These are phyloP conservation scores for Acanthochlamys bracteata DNA, from an alignment of 106 monocot species.

Conservation along the genomic window DNA sequence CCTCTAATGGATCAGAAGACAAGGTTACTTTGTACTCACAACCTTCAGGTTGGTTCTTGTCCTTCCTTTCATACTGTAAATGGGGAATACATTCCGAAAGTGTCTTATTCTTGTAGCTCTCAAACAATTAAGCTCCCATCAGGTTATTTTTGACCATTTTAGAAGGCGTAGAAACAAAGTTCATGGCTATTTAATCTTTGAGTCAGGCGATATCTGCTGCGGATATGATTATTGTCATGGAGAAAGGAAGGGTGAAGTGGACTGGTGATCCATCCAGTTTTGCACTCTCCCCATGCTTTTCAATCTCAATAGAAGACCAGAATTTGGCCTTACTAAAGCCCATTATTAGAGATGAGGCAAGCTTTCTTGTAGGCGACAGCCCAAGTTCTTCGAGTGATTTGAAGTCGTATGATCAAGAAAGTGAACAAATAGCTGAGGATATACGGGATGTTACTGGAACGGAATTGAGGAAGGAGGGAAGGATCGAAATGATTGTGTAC, in stretches of 20 bases:
- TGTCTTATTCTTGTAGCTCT: too few species aligned
- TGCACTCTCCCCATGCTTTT: conserved; percentile 40
- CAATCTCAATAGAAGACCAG: conserved; percentile 22
- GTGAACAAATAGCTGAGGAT: conserved; percentile 32
- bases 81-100: too few species aligned
- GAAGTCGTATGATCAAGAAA: conserved; percentile 13
- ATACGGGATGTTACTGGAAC: conserved; percentile 18
- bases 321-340: conserved; percentile 14
- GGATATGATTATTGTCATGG: conserved; percentile 79
- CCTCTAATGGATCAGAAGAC: conserved; percentile 71
- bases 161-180: not conserved
- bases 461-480: conserved; percentile 77
- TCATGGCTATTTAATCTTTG: conserved; percentile 1
- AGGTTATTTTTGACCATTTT: too few species aligned
- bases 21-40: conserved; percentile 81
- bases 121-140: too few species aligned
- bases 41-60: conserved; percentile 57
- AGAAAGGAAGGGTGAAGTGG: conserved; percentile 82
- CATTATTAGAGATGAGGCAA: conserved; percentile 8
- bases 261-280: conserved; percentile 44
- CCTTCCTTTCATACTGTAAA: too few species aligned
- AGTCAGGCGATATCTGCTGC: conserved; percentile 79
- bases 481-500: conserved; percentile 67
- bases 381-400: conserved; percentile 15
- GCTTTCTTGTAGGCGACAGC: not conserved